Conservation (phyloP, 768 basidiomycete genomes). For the Macrolepiota fuliginosa region DNA sequence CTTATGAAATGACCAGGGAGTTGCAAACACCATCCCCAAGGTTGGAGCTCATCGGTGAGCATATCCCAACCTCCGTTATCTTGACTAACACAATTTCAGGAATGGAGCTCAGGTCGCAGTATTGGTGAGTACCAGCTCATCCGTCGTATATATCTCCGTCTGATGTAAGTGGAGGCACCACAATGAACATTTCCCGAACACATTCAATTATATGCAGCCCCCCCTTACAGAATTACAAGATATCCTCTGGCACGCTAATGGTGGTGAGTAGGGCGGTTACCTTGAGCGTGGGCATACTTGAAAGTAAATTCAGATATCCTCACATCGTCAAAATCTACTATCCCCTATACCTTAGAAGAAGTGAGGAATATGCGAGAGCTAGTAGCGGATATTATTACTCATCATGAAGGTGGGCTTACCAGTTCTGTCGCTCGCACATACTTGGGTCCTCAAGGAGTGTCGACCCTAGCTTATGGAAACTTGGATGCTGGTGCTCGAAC, state of each 20-base stretch:
- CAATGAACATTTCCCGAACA: conserved; percentile 26
- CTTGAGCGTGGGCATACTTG: too few species aligned
- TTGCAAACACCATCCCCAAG: conserved; percentile 29
- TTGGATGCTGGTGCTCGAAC: background rate
- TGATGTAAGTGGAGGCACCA: conserved; percentile 28
- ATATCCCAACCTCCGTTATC: background rate
- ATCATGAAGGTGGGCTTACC: background rate
- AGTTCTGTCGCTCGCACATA: background rate
- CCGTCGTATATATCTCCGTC: background rate
- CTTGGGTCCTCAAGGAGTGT: background rate
- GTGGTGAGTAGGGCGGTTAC: too few species aligned
- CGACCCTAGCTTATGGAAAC: background rate
- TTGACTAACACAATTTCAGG: conserved; percentile 15
- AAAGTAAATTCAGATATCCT: conserved; percentile 22
- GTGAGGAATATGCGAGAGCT: conserved; percentile 9
- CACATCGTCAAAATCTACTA: conserved; percentile 26
- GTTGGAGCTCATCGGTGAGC: conserved; percentile 33
- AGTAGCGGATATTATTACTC: background rate
- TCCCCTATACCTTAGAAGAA: conserved; percentile 18
- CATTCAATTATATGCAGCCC: conserved; percentile 17
- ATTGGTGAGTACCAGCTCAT: conserved; percentile 13
- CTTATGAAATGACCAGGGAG: conserved; percentile 24
- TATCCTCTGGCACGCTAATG: background rate
- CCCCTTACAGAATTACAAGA: conserved; percentile 29
- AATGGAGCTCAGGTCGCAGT: conserved; percentile 20